These are phyloP conservation scores for Candida fluviatilis DNA, from an alignment of 805 yeast species.

Conservation along the genomic window DNA sequence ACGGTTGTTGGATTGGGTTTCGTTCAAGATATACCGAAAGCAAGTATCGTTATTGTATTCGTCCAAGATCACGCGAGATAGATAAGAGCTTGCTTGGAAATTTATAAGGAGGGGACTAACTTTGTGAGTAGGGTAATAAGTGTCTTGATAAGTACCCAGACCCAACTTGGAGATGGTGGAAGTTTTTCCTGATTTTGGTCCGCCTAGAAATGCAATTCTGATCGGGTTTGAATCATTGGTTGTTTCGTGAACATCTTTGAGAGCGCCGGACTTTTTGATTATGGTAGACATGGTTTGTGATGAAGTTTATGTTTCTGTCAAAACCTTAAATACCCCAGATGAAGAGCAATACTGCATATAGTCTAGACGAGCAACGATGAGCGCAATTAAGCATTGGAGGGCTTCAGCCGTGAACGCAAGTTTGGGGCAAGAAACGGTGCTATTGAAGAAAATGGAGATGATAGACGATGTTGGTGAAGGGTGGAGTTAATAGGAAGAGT, in stretches of 20 bases:
- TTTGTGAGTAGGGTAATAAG: conserved; percentile 69
- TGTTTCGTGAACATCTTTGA: conserved; percentile 7
- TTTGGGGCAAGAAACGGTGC: no score
- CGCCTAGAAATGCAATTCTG: conserved; percentile 60
- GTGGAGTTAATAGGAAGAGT: no score
- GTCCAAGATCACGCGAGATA: conserved; percentile 20
- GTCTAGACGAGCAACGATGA: no score
- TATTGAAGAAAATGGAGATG: no score
- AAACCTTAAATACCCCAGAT: no score
- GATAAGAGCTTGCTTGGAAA: conserved; percentile 37
- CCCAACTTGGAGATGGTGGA: conserved; percentile 49
- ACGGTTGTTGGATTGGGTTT: conserved; percentile 7
- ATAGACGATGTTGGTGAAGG: no score
- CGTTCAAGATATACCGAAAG: conserved; percentile 8
- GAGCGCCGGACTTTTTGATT: background rate
- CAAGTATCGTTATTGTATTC: conserved; percentile 13
- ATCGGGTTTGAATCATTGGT: conserved; percentile 38
- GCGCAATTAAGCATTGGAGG: no score
- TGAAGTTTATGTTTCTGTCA: background rate
- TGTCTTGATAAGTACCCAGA: conserved; percentile 52
- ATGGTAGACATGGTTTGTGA: background rate
- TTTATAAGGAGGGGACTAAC: conserved; percentile 57
- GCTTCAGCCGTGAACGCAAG: no score
- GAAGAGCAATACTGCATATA: no score
- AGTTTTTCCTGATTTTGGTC: conserved; percentile 56